Base-by-base conservation (phyloP, 2,329 filamentous ascomycete species). In the Penicillium aurantiogriseum region DNA sequence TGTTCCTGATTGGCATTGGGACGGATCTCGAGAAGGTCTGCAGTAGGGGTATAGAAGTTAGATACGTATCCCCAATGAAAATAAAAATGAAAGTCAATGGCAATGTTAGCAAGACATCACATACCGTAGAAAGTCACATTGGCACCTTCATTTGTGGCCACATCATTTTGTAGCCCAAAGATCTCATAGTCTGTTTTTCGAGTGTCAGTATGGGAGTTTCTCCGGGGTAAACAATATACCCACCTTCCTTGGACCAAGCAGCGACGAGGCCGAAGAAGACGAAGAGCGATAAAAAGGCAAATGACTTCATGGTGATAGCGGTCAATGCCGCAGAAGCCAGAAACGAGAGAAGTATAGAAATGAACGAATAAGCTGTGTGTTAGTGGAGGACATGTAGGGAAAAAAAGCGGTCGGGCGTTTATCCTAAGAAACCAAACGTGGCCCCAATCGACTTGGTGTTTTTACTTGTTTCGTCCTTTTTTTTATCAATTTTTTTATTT, bases 121-220 rank as follows among this genome's bases (percentile, higher is more conserved):
- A n/a, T 73, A 81, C 79, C 81, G 84, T 99, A 99, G 78, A 99
- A 99, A 67, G 90, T 94, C 59, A 91, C 83, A 61, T 90, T 88
- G 51, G 81, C 70, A 57, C 94, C 92, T 74, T 97, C 90, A 63
- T 86, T 80, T 44, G 85, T 78, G 59, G 84, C 79, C 55, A 99
- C 85, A 74, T 97, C 94, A 78, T 97, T 92, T 71, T 88, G 88
- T 61, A 99, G 83, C 68, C 92, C 90, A 81, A 99, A 99, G 79
- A 99, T 97, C 79, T 99, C 94, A 73, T 95, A 91, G 78, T 99
- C 94, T 95, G 43, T 39, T 42, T 38, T 5, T 8, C 6, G 7
- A 7, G 25, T 8, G 43, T 53, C 27, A 29, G 17, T 54, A 42
- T 50, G 19, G 42, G 48, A 21, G 19, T 42, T 2, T 29, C 48